Percentiles rank a stretch among this genome's conserved stretches.
Conservation (phyloP, 768 basidiomycete genomes). For the Scleroderma citrinum region DNA sequence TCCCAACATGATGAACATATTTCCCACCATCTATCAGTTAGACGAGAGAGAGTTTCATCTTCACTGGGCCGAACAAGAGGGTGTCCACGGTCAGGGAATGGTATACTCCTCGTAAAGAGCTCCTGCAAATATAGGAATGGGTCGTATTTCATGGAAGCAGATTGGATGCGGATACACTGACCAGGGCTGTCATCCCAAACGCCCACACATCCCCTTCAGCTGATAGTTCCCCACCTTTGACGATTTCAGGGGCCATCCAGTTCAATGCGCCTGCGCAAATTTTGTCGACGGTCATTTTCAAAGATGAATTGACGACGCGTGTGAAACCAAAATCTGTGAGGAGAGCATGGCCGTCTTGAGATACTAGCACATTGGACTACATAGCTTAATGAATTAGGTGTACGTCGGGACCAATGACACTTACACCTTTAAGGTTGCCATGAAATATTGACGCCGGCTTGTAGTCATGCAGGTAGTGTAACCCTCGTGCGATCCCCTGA, state of each 20-base stretch:
- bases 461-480: too few species aligned
- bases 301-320: not conserved
- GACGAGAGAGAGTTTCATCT: not conserved
- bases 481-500: conserved; percentile 31
- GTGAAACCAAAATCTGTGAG: conserved; percentile 39
- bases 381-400: conserved; percentile 15
- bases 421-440: not conserved
- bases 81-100: too few species aligned
- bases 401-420: not conserved
- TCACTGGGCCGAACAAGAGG: not conserved
- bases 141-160: too few species aligned
- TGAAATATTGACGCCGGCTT: conserved; percentile 23
- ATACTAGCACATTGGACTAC: conserved; percentile 39
- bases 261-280: not conserved
- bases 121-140: too few species aligned
- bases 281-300: not conserved
- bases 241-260: too few species aligned
- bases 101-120: too few species aligned
- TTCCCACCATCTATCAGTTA: not conserved
- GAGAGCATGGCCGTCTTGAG: conserved; percentile 29
- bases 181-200: too few species aligned
- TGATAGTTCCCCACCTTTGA: too few species aligned
- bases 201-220: too few species aligned
- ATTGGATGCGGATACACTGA: not conserved
- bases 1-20: not conserved